Percentiles rank a stretch among this genome's conserved stretches.
Evolutionary conservation across 2,329 filamentous ascomycete species (phyloP).

Genomic region (Cadophora luteo-olivacea): DNA sequence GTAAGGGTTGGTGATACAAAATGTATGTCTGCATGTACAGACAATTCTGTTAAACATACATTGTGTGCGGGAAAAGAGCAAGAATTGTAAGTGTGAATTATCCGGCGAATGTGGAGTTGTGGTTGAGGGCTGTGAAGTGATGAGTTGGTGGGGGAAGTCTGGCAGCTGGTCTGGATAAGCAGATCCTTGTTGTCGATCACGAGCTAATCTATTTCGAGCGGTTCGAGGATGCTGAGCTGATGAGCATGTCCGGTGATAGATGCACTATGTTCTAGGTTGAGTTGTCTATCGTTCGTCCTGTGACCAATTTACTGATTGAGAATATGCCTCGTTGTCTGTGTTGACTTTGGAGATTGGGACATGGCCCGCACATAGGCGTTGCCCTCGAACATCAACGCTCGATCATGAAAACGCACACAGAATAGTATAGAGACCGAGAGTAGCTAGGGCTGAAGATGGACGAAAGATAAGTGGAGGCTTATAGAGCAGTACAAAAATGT

Average conservation of each 20-base stretch:
- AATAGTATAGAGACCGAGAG: too few relatives aligned
- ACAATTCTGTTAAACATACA: slow-evolving; percentile 2
- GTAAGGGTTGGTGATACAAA: neutral
- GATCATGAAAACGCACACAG: too few relatives aligned
- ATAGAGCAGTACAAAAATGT: too few relatives aligned
- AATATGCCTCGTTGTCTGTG: neutral
- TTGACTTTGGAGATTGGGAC: too few relatives aligned
- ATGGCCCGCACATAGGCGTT: too few relatives aligned
- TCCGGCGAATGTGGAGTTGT: neutral
- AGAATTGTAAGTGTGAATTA: neutral
- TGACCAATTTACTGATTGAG: neutral
- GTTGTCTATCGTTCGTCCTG: neutral
- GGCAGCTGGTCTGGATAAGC: slow-evolving; percentile 12
- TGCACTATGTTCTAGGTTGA: neutral
- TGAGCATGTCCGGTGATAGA: neutral
- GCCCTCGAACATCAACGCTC: too few relatives aligned
- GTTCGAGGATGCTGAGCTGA: neutral
- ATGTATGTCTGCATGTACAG: slow-evolving; percentile 7
- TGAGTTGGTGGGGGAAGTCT: slow-evolving; percentile 14
- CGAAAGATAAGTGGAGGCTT: too few relatives aligned
- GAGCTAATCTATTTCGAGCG: slow-evolving; percentile 1
- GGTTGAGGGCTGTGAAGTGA: neutral
- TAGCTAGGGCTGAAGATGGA: too few relatives aligned
- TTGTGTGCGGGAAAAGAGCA: neutral
- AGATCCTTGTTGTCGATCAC: slow-evolving; percentile 20